Conservation (phyloP, 176 grass and related monocot genomes). For the sorghum (Sorghum bicolor) region Sorghum_bicolor_NCBIv3 NC_012873.2:63684001-63684500, state of each 20-base stretch:
- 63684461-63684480: not conserved
- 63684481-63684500: not conserved
- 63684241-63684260: slow-evolving; percentile 76
- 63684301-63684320: slow-evolving; percentile 68
- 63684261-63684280: slow-evolving; percentile 67
- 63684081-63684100: not conserved
- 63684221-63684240: slow-evolving; percentile 80
- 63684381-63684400: not conserved
- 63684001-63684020: slow-evolving; percentile 1
- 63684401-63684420: not conserved
- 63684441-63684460: not conserved
- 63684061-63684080: not conserved
- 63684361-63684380: not conserved
- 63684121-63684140: not conserved
- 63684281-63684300: slow-evolving; percentile 49
- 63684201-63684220: slow-evolving; percentile 86
- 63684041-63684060: slow-evolving; percentile 13
- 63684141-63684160: not conserved
- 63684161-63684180: slow-evolving; percentile 40
- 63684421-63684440: slow-evolving; percentile 9
- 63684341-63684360: slow-evolving; percentile 57
- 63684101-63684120: not conserved
- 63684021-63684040: not conserved
- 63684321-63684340: slow-evolving; percentile 91
- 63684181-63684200: slow-evolving; percentile 81